Evolutionary conservation across 208 protist species (phyloP).

Genomic region (Trypanosoma avium): DNA sequence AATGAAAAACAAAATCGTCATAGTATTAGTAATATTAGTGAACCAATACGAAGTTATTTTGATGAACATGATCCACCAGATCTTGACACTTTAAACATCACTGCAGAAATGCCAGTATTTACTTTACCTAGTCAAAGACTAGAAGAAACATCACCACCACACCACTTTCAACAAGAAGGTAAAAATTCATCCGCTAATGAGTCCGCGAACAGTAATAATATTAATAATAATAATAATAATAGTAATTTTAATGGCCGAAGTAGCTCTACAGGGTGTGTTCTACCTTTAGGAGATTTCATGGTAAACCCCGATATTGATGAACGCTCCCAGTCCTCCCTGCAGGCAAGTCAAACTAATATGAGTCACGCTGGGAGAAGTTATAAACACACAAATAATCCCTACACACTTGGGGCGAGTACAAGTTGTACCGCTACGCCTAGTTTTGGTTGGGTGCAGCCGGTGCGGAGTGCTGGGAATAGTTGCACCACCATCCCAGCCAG

Average conservation of each 20-base stretch:
- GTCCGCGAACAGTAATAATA: too few relatives aligned
- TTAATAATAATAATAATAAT: too few relatives aligned
- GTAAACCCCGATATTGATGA: conserved; percentile 14
- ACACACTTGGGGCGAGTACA: conserved; percentile 9
- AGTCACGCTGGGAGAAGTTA: conserved; percentile 16
- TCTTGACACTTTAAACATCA: too few relatives aligned
- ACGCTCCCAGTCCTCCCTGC: conserved; percentile 23
- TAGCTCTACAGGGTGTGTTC: neutral
- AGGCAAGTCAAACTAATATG: conserved; percentile 26
- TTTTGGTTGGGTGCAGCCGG: conserved; percentile 33
- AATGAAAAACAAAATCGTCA: too few relatives aligned
- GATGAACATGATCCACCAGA: too few relatives aligned
- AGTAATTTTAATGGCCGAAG: neutral
- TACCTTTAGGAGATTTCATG: conserved; percentile 17
- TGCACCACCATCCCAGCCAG: conserved; percentile 1
- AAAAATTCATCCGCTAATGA: neutral
- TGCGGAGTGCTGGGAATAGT: conserved; percentile 29
- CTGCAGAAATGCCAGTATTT: too few relatives aligned
- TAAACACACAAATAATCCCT: conserved; percentile 27
- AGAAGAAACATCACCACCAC: too few relatives aligned
- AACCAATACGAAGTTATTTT: too few relatives aligned
- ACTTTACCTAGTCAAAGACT: too few relatives aligned
- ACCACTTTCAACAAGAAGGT: neutral
- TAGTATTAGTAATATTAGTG: too few relatives aligned
- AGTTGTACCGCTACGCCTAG: conserved; percentile 18